Conservation (phyloP, 306 rosid genomes). For the Inga oerstediana region DNA sequence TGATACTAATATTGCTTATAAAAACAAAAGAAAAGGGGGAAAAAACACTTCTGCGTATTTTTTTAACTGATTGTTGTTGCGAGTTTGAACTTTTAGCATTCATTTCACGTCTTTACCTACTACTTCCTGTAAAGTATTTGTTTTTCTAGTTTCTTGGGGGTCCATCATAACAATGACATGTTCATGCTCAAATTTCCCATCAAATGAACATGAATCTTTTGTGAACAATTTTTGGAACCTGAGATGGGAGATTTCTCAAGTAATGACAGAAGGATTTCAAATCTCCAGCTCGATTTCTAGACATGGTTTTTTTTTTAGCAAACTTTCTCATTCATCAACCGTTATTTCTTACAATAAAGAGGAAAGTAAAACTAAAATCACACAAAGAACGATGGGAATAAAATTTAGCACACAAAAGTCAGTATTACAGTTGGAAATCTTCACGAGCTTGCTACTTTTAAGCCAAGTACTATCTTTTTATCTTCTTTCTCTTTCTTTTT, state of each 20-base stretch:
- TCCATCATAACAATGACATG: not conserved
- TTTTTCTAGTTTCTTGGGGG: not conserved
- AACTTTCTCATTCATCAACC: conserved; percentile 30
- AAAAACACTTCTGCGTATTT: not conserved
- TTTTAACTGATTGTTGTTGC: not conserved
- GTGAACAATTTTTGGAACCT: not conserved
- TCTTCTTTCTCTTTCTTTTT: conserved; percentile 43
- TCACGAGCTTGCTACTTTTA: conserved; percentile 36
- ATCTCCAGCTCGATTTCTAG: not conserved
- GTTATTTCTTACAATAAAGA: conserved; percentile 20
- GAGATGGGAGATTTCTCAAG: not conserved
- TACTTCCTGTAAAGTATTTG: not conserved
- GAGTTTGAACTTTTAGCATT: not conserved
- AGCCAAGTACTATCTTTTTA: conserved; percentile 57
- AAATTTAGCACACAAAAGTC: conserved; percentile 29
- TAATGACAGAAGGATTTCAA: not conserved
- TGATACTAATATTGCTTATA: too few species aligned
- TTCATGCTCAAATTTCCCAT: not conserved
- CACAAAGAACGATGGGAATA: conserved; percentile 28
- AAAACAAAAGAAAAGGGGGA: too few species aligned
- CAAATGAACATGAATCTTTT: not conserved
- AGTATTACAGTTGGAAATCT: conserved; percentile 46
- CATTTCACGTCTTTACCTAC: not conserved
- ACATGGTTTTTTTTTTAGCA: not conserved
- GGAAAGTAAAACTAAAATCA: conserved; percentile 23